phyloP scores from a whole-genome alignment of 2,329 filamentous ascomycete species.

The Thermoascus crustaceus region DNA sequence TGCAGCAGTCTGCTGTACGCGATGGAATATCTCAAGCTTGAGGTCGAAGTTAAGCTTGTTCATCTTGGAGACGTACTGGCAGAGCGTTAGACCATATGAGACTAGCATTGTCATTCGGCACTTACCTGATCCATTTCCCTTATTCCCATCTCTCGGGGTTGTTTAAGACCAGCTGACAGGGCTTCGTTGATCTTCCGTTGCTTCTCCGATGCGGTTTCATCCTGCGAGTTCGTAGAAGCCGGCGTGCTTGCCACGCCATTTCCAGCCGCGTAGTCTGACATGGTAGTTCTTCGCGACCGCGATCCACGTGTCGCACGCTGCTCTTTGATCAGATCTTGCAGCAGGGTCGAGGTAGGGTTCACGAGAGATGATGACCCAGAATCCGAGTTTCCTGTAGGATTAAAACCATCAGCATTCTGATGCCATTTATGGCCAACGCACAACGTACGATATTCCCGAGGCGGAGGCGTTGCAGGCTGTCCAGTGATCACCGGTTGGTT shows the following conservation, averaged over 20 bases:
- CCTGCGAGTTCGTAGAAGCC: conserved; percentile 19
- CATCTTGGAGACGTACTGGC: conserved; percentile 36
- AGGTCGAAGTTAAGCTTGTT: conserved; percentile 38
- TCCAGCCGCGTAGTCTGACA: conserved; percentile 15
- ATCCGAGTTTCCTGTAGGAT: conserved; percentile 22
- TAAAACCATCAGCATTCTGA: background rate
- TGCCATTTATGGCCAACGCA: background rate
- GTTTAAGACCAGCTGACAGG: conserved; percentile 22
- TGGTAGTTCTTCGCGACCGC: conserved; percentile 13
- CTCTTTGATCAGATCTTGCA: conserved; percentile 35
- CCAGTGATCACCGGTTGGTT: conserved; percentile 9
- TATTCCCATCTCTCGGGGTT: conserved; percentile 34
- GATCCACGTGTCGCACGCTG: conserved; percentile 31
- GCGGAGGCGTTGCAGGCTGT: conserved; percentile 6
- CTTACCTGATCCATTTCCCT: conserved; percentile 36
- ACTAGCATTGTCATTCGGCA: background rate
- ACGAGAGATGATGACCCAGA: conserved; percentile 23
- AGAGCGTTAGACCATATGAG: conserved; percentile 6
- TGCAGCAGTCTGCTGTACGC: conserved; percentile 27
- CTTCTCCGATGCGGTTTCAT: conserved; percentile 28
- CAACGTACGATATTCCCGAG: conserved; percentile 6
- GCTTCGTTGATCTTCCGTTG: conserved; percentile 23
- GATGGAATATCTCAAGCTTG: conserved; percentile 36
- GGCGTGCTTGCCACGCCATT: conserved; percentile 18
- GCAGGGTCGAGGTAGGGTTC: conserved; percentile 31